phyloP scores from a whole-genome alignment of 2,329 filamentous ascomycete species.

The Cladophialophora carrionii region DNA sequence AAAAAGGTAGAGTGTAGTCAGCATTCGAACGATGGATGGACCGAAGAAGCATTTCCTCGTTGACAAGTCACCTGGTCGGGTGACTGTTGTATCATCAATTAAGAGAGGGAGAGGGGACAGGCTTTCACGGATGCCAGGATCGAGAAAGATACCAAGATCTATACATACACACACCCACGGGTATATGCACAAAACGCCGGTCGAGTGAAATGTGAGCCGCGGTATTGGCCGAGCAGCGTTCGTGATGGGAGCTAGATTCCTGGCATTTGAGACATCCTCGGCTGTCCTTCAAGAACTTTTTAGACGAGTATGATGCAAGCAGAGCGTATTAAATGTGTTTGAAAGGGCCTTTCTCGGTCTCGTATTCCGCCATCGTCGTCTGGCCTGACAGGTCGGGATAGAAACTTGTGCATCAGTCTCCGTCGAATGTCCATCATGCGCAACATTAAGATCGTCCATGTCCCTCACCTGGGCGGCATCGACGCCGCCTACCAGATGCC shows the following conservation, averaged over 20 bases:
- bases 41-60: too few species aligned
- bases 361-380: neutral
- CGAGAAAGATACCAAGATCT: too few species aligned
- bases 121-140: too few species aligned
- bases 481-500: constrained; percentile 12
- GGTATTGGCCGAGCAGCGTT: neutral
- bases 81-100: too few species aligned
- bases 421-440: neutral
- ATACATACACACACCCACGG: neutral
- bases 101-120: too few species aligned
- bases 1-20: too few species aligned
- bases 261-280: neutral
- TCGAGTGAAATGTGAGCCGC: neutral
- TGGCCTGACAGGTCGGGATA: neutral
- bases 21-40: too few species aligned
- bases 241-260: neutral
- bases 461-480: constrained; percentile 20
- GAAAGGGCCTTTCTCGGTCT: neutral
- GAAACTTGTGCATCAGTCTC: neutral
- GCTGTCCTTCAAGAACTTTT: neutral
- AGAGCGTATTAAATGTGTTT: neutral
- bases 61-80: too few species aligned
- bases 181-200: neutral
- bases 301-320: neutral
- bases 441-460: constrained; percentile 7